phyloP scores from a whole-genome alignment of 2,329 filamentous ascomycete genomes.

The Acarospora socialis region DNA sequence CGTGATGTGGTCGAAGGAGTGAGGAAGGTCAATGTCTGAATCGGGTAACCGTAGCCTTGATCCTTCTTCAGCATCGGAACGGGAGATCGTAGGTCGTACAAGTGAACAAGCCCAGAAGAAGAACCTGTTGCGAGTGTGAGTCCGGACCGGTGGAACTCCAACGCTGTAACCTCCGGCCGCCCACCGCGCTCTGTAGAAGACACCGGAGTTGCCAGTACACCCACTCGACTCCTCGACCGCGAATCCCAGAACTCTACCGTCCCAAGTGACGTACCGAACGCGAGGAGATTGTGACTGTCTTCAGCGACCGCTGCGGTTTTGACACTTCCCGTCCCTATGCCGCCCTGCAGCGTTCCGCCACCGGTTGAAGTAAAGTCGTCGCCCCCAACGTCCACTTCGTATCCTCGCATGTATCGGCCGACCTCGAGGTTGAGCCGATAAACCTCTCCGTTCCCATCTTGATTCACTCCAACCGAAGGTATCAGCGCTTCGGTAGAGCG shows the following conservation, averaged over 20 bases:
- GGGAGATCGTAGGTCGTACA: constrained; percentile 85
- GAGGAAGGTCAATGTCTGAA: constrained; percentile 65
- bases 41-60: constrained; percentile 86
- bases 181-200: constrained; percentile 25
- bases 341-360: constrained; percentile 68
- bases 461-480: constrained; percentile 74
- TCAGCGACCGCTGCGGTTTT: constrained; percentile 81
- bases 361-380: constrained; percentile 56
- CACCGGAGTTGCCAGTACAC: constrained; percentile 49
- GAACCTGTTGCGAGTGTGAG: constrained; percentile 75
- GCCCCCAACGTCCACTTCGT: constrained; percentile 76
- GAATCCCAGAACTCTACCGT: constrained; percentile 97
- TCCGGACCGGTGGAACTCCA: constrained; percentile 74
- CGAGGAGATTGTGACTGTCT: constrained; percentile 73
- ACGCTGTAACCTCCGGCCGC: constrained; percentile 59
- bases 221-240: constrained; percentile 66
- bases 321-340: constrained; percentile 70
- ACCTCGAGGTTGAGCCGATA: constrained; percentile 84
- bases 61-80: constrained; percentile 79
- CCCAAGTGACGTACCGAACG: constrained; percentile 88
- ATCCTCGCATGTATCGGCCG: constrained; percentile 87
- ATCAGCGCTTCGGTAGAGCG: constrained; percentile 72
- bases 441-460: constrained; percentile 77
- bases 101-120: constrained; percentile 73
- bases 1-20: constrained; percentile 53